Base-by-base conservation (phyloP, 805 yeast species). In the Candida methanosorbosa region DNA sequence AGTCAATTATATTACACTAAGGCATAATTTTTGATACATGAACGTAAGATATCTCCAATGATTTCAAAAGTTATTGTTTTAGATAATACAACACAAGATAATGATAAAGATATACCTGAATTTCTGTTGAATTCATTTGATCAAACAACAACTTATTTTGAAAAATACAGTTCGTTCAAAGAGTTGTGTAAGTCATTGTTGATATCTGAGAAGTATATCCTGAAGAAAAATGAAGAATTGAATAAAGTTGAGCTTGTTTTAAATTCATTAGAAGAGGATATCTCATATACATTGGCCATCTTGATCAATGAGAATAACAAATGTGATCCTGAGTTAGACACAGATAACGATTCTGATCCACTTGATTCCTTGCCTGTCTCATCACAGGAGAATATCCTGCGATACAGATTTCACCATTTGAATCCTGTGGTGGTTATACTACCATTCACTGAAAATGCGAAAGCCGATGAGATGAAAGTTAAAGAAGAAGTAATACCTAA, bases 361-460 rank as follows among this genome's bases (percentile, higher is more conserved):
- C 11, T 32, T 2, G 14, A 14, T n/a, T 37, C 18, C 18, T 30
- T 17, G 25, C 33, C 9, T 15, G 32, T 5, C 27, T 36, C 11
- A 34, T 33, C 19, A 12, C 35, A 22, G 21, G 18, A 17, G 16
- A 17, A 19, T 16, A 21, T 9, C 22, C 16, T 24, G 20, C 26
- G 15, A 11, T 32, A 35, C n/a, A 46, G 61, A 35, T 57, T 56
- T 33, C 41, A 41, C 28, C 54, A 57, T 39, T 31, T 57, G 20
- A 56, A 52, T 40, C 41, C 48, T 8, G n/a, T 29, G 12, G 14
- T 14, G 2, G 5, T 29, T 9, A 24, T 23, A 2, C 3, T 24
- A 14, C 6, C 27, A 18, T 25, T 21, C 18, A 5, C 7, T 8
- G 23, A 22, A 6, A n/a, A 16, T 5, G n/a, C n/a, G n/a, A n/a